A percentile compares a stretch with the other conserved stretches of the same genome.
These are phyloP conservation scores for Rostrohypoxylon terebratum DNA, from an alignment of 495 filamentous ascomycete genomes.

Conservation along the genomic window DNA sequence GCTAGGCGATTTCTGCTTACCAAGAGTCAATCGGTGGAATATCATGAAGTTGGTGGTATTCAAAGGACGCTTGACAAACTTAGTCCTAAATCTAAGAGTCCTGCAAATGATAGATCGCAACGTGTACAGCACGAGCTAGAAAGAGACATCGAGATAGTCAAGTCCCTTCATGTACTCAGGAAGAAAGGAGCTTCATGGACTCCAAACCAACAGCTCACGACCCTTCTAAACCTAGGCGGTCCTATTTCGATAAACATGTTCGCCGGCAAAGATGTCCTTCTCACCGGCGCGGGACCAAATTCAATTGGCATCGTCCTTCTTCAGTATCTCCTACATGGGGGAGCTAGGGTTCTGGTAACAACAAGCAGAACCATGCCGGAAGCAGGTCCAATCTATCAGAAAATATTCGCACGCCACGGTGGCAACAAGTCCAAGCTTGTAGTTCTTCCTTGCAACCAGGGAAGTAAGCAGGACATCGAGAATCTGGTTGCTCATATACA, in stretches of 20 bases:
- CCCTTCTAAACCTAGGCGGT: slow-evolving; percentile 65
- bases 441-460: slow-evolving; percentile 94
- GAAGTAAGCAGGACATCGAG: slow-evolving; percentile 88
- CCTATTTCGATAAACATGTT: slow-evolving; percentile 73
- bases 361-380: slow-evolving; percentile 87
- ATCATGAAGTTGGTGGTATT: not conserved
- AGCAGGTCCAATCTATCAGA: slow-evolving; percentile 91
- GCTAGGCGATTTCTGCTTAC: slow-evolving; percentile 31
- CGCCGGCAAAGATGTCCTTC: slow-evolving; percentile 85
- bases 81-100: not conserved
- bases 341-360: slow-evolving; percentile 88
- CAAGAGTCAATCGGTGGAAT: slow-evolving; percentile 15
- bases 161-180: slow-evolving; percentile 36
- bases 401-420: slow-evolving; percentile 85
- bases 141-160: not conserved
- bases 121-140: not conserved
- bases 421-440: slow-evolving; percentile 85
- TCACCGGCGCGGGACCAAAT: slow-evolving; percentile 90
- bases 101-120: not conserved
- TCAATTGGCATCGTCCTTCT: slow-evolving; percentile 91
- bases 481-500: slow-evolving; percentile 87
- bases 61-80: slow-evolving; percentile 26
- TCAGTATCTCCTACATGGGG: slow-evolving; percentile 86
- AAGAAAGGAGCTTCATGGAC: slow-evolving; percentile 73
- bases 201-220: slow-evolving; percentile 84